Conservation (phyloP, 169 alveolate species). For the Neospora caninum region DNA sequence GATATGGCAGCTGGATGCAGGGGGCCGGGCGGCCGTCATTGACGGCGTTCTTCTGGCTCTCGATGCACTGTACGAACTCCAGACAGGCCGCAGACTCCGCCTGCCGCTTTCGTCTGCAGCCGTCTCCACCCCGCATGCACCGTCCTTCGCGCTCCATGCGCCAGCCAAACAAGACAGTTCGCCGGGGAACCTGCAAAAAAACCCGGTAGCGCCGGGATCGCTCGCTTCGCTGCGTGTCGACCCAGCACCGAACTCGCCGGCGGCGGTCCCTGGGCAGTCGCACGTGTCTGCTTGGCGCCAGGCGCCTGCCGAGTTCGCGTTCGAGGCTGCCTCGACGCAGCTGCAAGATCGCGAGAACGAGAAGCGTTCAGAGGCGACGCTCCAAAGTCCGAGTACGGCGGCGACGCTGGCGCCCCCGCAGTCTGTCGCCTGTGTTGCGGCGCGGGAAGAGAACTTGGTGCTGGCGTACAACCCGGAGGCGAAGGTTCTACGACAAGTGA, state of each 20-base stretch:
- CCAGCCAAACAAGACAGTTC: background rate
- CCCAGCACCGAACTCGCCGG: background rate
- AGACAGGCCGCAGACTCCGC: background rate
- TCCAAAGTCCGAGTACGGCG: background rate
- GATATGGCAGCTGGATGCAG: background rate
- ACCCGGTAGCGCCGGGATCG: background rate
- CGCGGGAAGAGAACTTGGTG: background rate
- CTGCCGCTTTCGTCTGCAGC: background rate
- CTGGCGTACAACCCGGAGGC: constrained; percentile 53
- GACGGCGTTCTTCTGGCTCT: background rate
- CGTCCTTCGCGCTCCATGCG: too few relatives aligned
- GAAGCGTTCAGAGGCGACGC: background rate
- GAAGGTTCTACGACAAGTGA: constrained; percentile 52
- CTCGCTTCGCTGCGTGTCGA: background rate
- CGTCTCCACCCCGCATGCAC: too few relatives aligned
- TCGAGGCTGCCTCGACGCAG: background rate
- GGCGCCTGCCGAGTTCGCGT: background rate
- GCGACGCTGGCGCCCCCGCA: background rate
- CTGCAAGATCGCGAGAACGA: background rate
- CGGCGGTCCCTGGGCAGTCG: background rate
- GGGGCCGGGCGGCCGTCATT: background rate
- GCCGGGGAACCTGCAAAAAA: background rate
- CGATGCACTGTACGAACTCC: background rate
- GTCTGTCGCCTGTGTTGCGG: background rate
- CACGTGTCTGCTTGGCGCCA: background rate